Base-by-base conservation (phyloP, 371 early-diverging fungal species). In the Mucor lusitanicus region DNA sequence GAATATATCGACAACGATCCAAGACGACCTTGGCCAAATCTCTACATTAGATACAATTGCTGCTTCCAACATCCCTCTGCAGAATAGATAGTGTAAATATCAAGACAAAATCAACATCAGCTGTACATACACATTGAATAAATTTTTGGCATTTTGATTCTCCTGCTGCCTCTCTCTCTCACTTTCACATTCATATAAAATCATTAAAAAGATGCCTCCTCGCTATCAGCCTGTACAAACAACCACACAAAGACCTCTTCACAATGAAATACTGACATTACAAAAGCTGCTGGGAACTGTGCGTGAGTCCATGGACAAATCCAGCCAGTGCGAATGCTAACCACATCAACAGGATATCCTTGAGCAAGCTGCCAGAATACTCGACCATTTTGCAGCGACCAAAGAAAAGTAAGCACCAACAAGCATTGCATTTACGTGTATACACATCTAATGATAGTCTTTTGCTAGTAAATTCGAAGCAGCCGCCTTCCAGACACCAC, bases 361-460 rank as follows among this genome's bases (percentile, higher is more conserved):
- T 6, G 81, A 83, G 46, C 74, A 79, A 50, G 59, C 83, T 30
- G 75, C 81, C 27, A 69, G 79, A 30, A 74, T 83, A 37, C 71
- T 83, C 6, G 81, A 80, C 27, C 75, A 82, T 37, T 79, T 74
- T 59, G 71, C 73, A 11, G 63, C 69, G 0, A 66, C 73, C 15
- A 74, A 71, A 46, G 60, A 67, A 68, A 77, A 65, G 81, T 76
- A 73, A 63, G 30, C 23, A 27, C 7, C n/a, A 1, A 13, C 3
- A 57, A 28, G n/a, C 23, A 48, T 6, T 13, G 25, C 1, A 11
- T 8, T 50, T 7, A 23, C 25, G 50, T 55, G 32, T 19, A n/a
- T 19, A 23, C 3, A 25, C 42, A 5, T 33, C 48, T 50, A 6
- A 19, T 46, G 3, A n/a, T 30, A 30, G 30, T 30, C 30, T 30